Conservation (phyloP, 106 monocot genomes). For the Apostasia shenzhenica region DNA sequence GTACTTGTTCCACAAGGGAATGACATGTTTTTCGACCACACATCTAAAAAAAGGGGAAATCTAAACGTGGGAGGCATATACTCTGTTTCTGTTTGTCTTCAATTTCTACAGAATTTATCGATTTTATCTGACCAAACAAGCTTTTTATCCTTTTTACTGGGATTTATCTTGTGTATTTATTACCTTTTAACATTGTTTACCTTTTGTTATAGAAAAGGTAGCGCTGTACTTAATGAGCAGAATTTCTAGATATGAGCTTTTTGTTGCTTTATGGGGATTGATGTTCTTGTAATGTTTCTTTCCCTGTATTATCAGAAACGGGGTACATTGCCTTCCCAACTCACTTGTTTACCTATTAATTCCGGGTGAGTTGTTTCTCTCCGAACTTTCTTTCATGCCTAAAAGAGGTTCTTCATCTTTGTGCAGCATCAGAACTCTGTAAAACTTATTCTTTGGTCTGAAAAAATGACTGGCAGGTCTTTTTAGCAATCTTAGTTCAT, state of each 20-base stretch:
- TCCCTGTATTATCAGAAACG: conserved; percentile 43
- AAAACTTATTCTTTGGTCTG: background rate
- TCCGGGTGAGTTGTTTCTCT: conserved; percentile 48
- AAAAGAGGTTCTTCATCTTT: too few relatives aligned
- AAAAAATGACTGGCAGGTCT: conserved; percentile 30
- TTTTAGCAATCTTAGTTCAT: conserved; percentile 60
- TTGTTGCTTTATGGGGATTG: background rate
- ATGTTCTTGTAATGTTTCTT: background rate
- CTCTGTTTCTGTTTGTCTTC: too few relatives aligned
- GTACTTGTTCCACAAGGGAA: too few relatives aligned
- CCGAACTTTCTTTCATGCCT: background rate
- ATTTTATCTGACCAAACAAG: too few relatives aligned
- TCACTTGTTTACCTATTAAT: conserved; percentile 66
- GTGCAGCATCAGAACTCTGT: background rate
- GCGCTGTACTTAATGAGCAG: background rate
- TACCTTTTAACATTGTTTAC: too few relatives aligned
- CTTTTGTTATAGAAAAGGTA: background rate
- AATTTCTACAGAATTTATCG: too few relatives aligned
- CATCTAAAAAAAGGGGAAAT: too few relatives aligned
- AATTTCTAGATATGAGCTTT: background rate
- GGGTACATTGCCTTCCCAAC: conserved; percentile 54
- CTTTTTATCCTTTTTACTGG: too few relatives aligned
- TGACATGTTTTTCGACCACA: too few relatives aligned
- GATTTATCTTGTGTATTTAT: too few relatives aligned
- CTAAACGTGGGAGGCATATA: too few relatives aligned